Base-by-base conservation (phyloP, 2,329 filamentous ascomycete genomes). In the Chaetothyriales sp. region DNA sequence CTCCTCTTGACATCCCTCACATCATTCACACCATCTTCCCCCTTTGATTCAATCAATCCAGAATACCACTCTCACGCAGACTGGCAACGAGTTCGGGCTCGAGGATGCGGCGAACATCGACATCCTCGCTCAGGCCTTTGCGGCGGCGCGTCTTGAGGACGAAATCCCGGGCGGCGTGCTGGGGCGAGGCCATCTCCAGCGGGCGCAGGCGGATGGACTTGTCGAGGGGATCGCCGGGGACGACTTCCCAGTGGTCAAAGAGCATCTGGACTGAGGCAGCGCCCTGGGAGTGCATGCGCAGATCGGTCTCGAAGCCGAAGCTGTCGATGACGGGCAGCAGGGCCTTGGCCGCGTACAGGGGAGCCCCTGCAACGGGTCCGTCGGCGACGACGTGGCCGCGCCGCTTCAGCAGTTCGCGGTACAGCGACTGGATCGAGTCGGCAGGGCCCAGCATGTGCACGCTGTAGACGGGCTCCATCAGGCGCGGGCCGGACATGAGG, bases 251-350 rank as follows among this genome's bases (percentile, higher is more conserved):
- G 57, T 86, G 81, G 64, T 98, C 92, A 67, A 98, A 98, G 10
- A 94, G 87, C 36, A 98, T 76, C 60, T 83, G 88, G 49, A 96
- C 81, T 62, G 86, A 89, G 51, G 89, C 88, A 65, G 88, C 83
- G 49, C 92, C 90, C 71, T 95, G 86, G 0, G 90, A 95, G 68
- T 95, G 89, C 63, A 96, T 96, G 55, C 92, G 78, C 52, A 98
- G 75, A 70, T 98, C 92, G 12, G 92, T 96, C 73, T 98, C 92
- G 68, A 98, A 96, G 18, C 92, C 92, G 63, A 98, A 98, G 26
- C 83, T 88, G 71, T 98, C 92, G 64, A 98, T 95, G 53, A 96
- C 92, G 8, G 92, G 92, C 51, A 98, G 81, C 47, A 96, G 74
- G 2, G 92, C 92, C 61, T 83, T 85, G 49, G 95, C 89, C 19